Evolutionary conservation across 352 stramenopile genomes (phyloP).

Genomic region (Globisporangium alternatum): DNA sequence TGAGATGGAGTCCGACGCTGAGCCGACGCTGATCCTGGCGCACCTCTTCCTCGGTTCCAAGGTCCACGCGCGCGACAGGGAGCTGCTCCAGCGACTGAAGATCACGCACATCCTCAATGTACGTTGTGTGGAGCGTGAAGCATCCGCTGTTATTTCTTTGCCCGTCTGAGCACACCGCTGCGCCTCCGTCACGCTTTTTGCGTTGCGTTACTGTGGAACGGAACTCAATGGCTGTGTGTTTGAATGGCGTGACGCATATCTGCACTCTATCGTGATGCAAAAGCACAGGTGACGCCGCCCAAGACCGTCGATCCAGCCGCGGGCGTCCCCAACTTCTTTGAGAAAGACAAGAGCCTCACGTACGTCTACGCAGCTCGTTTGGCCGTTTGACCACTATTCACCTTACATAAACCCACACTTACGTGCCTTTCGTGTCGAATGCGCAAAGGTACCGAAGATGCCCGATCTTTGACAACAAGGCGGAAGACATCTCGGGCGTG

Average conservation of each 20-base stretch:
- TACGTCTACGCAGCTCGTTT: slow-evolving; percentile 10
- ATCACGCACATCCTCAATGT: slow-evolving; percentile 88
- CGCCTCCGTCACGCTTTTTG: not conserved
- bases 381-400: not conserved
- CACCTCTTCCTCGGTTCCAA: slow-evolving; percentile 74
- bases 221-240: not conserved
- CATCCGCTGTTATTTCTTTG: not conserved
- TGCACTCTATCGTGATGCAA: not conserved
- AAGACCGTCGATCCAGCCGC: slow-evolving; percentile 78
- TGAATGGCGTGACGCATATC: not conserved
- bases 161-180: not conserved
- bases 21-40: slow-evolving; percentile 61
- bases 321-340: slow-evolving; percentile 90
- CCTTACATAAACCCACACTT: not conserved
- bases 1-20: slow-evolving; percentile 23
- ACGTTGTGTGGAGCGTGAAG: not conserved
- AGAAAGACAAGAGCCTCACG: slow-evolving; percentile 78
- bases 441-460: slow-evolving; percentile 69
- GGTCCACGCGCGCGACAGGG: slow-evolving; percentile 59
- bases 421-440: not conserved
- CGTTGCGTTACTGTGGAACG: not conserved
- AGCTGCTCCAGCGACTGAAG: slow-evolving; percentile 48
- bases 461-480: slow-evolving; percentile 88
- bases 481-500: slow-evolving; percentile 81
- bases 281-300: slow-evolving; percentile 64